A percentile compares a stretch with the other conserved stretches of the same genome.
Evolutionary conservation across 2,329 filamentous ascomycete species (phyloP).

Genomic region (Diaporthe vaccinii): DNA sequence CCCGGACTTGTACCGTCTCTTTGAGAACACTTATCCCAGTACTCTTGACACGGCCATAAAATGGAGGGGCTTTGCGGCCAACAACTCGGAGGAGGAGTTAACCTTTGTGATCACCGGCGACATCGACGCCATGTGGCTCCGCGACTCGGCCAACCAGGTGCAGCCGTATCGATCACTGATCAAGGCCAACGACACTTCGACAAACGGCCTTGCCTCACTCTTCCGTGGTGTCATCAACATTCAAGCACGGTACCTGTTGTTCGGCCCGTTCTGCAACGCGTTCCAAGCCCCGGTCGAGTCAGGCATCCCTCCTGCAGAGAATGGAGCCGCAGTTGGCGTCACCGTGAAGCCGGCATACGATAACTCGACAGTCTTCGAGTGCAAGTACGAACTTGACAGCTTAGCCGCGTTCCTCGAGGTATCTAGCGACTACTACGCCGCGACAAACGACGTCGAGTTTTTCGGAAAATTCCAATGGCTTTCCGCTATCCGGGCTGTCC

Average conservation of each 20-base stretch:
- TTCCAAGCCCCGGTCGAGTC: constrained; percentile 90
- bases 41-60: constrained; percentile 80
- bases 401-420: constrained; percentile 89
- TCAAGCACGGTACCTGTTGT: constrained; percentile 77
- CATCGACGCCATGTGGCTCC: constrained; percentile 59
- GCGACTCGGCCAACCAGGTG: constrained; percentile 72
- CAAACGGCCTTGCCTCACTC: constrained; percentile 73
- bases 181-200: constrained; percentile 59
- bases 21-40: constrained; percentile 80
- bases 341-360: constrained; percentile 74
- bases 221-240: constrained; percentile 83
- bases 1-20: constrained; percentile 79
- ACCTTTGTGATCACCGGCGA: constrained; percentile 71
- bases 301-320: constrained; percentile 69
- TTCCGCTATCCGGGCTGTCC: constrained; percentile 76
- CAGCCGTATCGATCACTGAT: constrained; percentile 79
- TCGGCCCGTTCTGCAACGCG: constrained; percentile 89
- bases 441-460: constrained; percentile 79
- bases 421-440: constrained; percentile 82
- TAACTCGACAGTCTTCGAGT: constrained; percentile 84
- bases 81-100: constrained; percentile 73
- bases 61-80: constrained; percentile 73
- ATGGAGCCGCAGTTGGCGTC: constrained; percentile 73
- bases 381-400: constrained; percentile 96
- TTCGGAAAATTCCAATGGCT: constrained; percentile 83